Evolutionary conservation across 371 early-diverging fungal genomes (phyloP).

Genomic region (Syncephalastrum racemosum): DNA sequence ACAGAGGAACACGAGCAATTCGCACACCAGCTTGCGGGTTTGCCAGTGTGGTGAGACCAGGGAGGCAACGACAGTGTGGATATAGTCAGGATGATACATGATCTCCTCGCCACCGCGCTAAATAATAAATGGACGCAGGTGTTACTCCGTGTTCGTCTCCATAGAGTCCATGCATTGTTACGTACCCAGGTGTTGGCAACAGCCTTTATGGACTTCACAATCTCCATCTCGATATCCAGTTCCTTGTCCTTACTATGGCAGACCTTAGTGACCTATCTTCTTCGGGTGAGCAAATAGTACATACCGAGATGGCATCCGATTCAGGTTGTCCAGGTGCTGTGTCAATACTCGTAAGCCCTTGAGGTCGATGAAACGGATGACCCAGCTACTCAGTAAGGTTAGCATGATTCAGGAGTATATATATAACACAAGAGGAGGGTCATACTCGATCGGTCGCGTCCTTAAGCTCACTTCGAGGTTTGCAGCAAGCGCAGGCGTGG

Average conservation of each 20-base stretch:
- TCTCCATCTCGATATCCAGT: slow-evolving; percentile 67
- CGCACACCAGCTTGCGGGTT: slow-evolving; percentile 68
- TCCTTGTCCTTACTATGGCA: slow-evolving; percentile 49
- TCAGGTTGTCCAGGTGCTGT: slow-evolving; percentile 54
- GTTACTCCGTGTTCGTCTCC: no score
- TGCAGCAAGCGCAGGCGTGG: slow-evolving; percentile 36
- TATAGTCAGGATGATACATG: slow-evolving; percentile 54
- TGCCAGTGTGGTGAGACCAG: slow-evolving; percentile 68
- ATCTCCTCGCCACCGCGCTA: slow-evolving; percentile 75
- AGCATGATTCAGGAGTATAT: no score
- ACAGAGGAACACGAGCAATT: slow-evolving; percentile 69
- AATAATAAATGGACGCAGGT: not conserved
- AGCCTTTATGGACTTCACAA: slow-evolving; percentile 70
- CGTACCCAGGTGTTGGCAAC: slow-evolving; percentile 60
- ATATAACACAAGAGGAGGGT: no score
- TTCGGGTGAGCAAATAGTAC: slow-evolving; percentile 43
- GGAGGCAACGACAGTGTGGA: slow-evolving; percentile 65
- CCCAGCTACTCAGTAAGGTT: slow-evolving; percentile 33
- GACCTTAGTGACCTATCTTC: slow-evolving; percentile 48
- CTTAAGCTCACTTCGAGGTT: slow-evolving; percentile 47
- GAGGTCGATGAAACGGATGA: slow-evolving; percentile 62
- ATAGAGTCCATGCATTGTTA: not conserved
- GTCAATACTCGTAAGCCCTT: slow-evolving; percentile 64
- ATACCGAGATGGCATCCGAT: slow-evolving; percentile 35
- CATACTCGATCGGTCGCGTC: slow-evolving; percentile 46